Conservation (phyloP, 1,139 yeast genomes). For the Kazachstania sp. region DNA sequence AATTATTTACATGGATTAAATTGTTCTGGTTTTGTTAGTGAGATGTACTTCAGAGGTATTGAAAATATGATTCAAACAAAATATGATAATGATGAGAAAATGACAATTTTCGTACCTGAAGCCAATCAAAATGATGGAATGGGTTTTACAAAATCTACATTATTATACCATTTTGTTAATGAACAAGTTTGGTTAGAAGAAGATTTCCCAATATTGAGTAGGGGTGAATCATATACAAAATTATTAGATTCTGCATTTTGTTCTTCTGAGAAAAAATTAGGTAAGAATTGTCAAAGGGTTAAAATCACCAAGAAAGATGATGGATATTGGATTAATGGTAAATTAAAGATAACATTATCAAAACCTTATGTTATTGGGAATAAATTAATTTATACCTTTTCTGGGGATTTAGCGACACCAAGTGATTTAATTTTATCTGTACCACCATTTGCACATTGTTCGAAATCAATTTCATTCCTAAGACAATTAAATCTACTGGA, state of each 20-base stretch:
- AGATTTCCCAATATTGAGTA: constrained; percentile 13
- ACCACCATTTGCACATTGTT: constrained; percentile 46
- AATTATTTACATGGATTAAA: constrained; percentile 67
- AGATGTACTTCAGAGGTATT: constrained; percentile 56
- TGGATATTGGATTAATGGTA: constrained; percentile 40
- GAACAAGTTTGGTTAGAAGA: constrained; percentile 33
- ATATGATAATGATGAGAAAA: constrained; percentile 41
- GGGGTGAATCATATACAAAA: constrained; percentile 5
- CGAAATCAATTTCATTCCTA: constrained; percentile 44
- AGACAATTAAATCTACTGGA: constrained; percentile 42
- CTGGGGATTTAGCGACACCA: constrained; percentile 51
- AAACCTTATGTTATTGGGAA: constrained; percentile 43
- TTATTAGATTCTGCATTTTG: constrained; percentile 42
- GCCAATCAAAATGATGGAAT: constrained; percentile 34
- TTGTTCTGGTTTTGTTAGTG: constrained; percentile 59
- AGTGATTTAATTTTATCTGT: constrained; percentile 44
- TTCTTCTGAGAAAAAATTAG: constrained; percentile 33
- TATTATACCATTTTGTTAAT: constrained; percentile 64
- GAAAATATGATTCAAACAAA: constrained; percentile 47
- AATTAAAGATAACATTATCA: constrained; percentile 38
- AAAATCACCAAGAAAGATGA: constrained; percentile 35
- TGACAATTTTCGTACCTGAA: constrained; percentile 44
- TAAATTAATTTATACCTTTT: constrained; percentile 55
- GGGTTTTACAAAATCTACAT: constrained; percentile 30
- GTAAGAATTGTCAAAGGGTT: constrained; percentile 41